Conservation (phyloP, 371 early-diverging fungal species). For the Furculomyces boomerangus region DNA sequence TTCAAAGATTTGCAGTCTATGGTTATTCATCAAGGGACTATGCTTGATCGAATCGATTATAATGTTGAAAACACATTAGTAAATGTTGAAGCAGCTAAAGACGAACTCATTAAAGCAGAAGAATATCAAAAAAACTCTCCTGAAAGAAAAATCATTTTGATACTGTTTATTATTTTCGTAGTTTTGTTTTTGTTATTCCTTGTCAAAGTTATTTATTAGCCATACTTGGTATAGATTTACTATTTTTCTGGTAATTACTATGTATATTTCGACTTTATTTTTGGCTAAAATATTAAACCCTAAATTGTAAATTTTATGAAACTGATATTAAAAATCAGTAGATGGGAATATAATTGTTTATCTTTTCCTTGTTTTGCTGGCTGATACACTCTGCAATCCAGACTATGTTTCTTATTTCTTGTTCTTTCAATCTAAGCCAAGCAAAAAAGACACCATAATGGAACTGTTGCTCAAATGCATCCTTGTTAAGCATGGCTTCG, state of each 20-base stretch:
- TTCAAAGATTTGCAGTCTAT: conserved; percentile 82
- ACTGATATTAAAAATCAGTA: conserved; percentile 31
- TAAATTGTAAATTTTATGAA: too few species aligned
- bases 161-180: neutral
- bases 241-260: too few species aligned
- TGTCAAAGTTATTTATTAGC: neutral
- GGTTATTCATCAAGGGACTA: conserved; percentile 92
- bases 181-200: neutral
- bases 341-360: conserved; percentile 81
- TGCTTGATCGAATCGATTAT: conserved; percentile 93
- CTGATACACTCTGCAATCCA: conserved; percentile 99
- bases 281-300: too few species aligned
- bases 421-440: conserved; percentile 95
- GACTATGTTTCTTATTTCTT: conserved; percentile 97
- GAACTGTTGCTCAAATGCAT: conserved; percentile 90
- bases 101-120: conserved; percentile 63
- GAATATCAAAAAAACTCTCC: neutral
- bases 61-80: conserved; percentile 75
- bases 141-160: neutral
- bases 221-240: neutral
- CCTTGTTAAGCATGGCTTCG: conserved; percentile 84
- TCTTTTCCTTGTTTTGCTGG: conserved; percentile 89
- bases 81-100: conserved; percentile 64
- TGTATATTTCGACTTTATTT: too few species aligned
- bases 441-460: conserved; percentile 93